A percentile compares a stretch with the other conserved stretches of the same genome.
Evolutionary conservation across 2,329 filamentous ascomycete genomes (phyloP).

Genomic region (Trichophyton rubrum): DNA sequence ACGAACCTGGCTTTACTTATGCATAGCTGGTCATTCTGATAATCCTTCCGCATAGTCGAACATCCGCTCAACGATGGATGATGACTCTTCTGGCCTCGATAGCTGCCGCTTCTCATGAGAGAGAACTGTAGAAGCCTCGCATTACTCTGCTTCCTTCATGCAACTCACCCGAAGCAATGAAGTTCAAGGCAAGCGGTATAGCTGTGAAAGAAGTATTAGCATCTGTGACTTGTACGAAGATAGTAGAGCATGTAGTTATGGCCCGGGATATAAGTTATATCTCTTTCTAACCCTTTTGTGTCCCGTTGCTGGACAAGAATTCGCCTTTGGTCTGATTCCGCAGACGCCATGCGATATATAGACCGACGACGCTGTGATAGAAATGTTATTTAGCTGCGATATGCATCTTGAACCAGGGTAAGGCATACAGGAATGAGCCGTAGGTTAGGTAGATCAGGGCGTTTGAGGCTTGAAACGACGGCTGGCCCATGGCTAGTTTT

Average conservation of each 20-base stretch:
- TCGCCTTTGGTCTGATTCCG: constrained; percentile 54
- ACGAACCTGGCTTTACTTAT: constrained; percentile 15
- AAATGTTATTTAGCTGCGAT: constrained; percentile 4
- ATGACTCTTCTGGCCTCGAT: not conserved
- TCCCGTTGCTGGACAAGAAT: constrained; percentile 64
- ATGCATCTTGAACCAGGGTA: constrained; percentile 7
- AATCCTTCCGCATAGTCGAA: not conserved
- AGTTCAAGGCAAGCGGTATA: constrained; percentile 71
- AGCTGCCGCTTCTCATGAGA: constrained; percentile 48
- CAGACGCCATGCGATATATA: constrained; percentile 43
- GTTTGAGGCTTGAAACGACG: constrained; percentile 65
- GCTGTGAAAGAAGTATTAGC: constrained; percentile 36
- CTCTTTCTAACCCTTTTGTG: constrained; percentile 60
- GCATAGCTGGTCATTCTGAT: constrained; percentile 8
- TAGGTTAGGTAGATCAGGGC: constrained; percentile 74
- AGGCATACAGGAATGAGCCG: constrained; percentile 57
- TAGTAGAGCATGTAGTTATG: not conserved
- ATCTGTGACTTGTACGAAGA: not conserved
- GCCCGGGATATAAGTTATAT: not conserved
- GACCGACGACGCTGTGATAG: constrained; percentile 47
- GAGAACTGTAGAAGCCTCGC: constrained; percentile 15
- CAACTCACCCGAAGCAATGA: constrained; percentile 83
- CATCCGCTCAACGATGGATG: not conserved
- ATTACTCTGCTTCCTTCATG: constrained; percentile 24
- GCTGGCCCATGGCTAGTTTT: constrained; percentile 51